Evolutionary conservation across 805 yeast species (phyloP).

Genomic region (Candida odintsovae): DNA sequence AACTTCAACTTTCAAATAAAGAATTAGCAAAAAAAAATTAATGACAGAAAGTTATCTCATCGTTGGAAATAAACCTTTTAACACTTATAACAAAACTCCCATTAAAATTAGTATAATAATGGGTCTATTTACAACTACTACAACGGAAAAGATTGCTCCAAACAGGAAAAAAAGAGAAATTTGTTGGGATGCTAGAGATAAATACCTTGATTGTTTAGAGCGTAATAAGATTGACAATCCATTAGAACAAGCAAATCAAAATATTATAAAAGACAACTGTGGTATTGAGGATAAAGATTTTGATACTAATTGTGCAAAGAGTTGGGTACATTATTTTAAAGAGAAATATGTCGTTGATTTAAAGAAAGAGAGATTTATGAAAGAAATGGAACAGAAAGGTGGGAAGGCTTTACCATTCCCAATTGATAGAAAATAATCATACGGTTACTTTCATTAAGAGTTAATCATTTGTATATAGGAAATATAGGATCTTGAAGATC

Average conservation of each 20-base stretch:
- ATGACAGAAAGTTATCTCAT: too few species aligned
- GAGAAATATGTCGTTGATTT: conserved; percentile 80
- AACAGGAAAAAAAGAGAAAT: conserved; percentile 62
- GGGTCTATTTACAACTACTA: conserved; percentile 42
- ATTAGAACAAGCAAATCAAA: conserved; percentile 44
- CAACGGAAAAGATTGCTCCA: conserved; percentile 38
- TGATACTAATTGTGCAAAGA: conserved; percentile 69
- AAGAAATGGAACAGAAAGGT: conserved; percentile 67
- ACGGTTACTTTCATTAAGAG: too few species aligned
- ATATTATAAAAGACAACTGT: conserved; percentile 51
- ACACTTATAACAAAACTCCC: too few species aligned
- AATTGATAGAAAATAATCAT: conserved; percentile 14
- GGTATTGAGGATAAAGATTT: conserved; percentile 50
- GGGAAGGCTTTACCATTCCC: conserved; percentile 28
- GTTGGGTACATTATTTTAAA: conserved; percentile 89
- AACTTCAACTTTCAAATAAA: too few species aligned
- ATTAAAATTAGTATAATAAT: too few species aligned
- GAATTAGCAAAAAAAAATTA: neutral
- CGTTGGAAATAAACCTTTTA: too few species aligned
- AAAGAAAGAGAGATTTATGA: conserved; percentile 60
- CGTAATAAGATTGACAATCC: conserved; percentile 64
- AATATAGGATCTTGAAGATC: neutral
- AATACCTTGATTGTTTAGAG: conserved; percentile 70
- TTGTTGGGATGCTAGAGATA: conserved; percentile 91
- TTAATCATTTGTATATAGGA: neutral